A percentile compares a stretch with the other conserved stretches of the same genome.
phyloP scores from a whole-genome alignment of 2,329 filamentous ascomycete species.

The Dothideomycetidae sp. region DNA sequence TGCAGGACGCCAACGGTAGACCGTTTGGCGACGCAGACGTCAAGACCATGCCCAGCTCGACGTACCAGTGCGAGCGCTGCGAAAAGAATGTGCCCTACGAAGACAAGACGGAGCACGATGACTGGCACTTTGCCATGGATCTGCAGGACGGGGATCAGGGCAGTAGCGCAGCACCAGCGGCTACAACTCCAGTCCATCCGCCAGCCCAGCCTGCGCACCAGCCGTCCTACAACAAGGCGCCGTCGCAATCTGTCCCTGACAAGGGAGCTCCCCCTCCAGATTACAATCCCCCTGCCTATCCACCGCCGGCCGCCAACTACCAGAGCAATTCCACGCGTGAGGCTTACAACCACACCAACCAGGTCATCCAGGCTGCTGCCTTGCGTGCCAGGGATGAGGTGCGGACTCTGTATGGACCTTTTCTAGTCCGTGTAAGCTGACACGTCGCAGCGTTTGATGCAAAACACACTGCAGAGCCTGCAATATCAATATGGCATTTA shows the following conservation, averaged over 20 bases:
- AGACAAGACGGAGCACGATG: slow-evolving; percentile 58
- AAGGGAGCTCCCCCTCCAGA: slow-evolving; percentile 6
- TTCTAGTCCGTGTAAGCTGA: not conserved
- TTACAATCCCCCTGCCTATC: slow-evolving; percentile 11
- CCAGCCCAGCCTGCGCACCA: not conserved
- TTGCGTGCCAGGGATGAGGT: slow-evolving; percentile 29
- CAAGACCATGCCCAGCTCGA: not conserved
- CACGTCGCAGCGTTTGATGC: slow-evolving; percentile 28
- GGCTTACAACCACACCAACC: slow-evolving; percentile 23
- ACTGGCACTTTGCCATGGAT: slow-evolving; percentile 83
- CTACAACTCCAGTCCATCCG: not conserved
- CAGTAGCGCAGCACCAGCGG: not conserved
- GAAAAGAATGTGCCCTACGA: not conserved
- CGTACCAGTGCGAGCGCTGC: not conserved
- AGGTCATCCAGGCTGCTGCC: slow-evolving; percentile 26
- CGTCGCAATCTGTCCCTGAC: not conserved
- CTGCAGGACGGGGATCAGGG: slow-evolving; percentile 48
- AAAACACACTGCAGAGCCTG: slow-evolving; percentile 27
- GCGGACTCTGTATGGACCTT: not conserved
- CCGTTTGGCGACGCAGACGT: not conserved
- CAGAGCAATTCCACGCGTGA: slow-evolving; percentile 6
- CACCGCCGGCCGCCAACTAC: slow-evolving; percentile 3
- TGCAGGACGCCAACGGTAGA: too few species aligned
- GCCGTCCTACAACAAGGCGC: not conserved
- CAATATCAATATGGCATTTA: slow-evolving; percentile 29